Evolutionary conservation across 2,329 filamentous ascomycete genomes (phyloP).

Genomic region (Ophiostoma australiae): DNA sequence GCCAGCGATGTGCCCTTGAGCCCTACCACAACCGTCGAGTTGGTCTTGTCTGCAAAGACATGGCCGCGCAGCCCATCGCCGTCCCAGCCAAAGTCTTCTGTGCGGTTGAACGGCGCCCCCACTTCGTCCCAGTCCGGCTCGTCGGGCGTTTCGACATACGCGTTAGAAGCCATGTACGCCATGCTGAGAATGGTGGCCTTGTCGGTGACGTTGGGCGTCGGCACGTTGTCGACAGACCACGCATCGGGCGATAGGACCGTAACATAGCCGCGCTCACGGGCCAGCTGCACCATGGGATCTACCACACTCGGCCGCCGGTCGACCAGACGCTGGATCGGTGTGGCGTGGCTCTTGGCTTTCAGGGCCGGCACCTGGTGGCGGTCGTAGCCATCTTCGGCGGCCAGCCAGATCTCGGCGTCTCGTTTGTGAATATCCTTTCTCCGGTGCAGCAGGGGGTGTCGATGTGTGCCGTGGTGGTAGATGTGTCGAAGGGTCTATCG

Average conservation of each 20-base stretch:
- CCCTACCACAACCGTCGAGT: conserved; percentile 83
- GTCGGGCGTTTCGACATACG: conserved; percentile 71
- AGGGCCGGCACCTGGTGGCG: conserved; percentile 51
- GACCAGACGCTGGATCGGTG: conserved; percentile 72
- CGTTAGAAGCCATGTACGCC: conserved; percentile 82
- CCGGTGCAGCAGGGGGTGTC: conserved; percentile 71
- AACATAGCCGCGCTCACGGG: conserved; percentile 63
- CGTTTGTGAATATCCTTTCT: conserved; percentile 62
- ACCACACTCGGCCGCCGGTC: conserved; percentile 73
- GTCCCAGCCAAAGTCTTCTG: conserved; percentile 89
- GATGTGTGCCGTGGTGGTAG: conserved; percentile 82
- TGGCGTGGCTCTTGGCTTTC: conserved; percentile 57
- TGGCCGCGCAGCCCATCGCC: conserved; percentile 84
- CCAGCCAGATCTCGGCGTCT: conserved; percentile 58
- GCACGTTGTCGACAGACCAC: conserved; percentile 77
- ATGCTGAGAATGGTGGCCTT: conserved; percentile 78
- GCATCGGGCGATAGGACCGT: conserved; percentile 65
- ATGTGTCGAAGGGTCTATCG: conserved; percentile 70
- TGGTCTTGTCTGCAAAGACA: conserved; percentile 80
- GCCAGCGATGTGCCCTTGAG: conserved; percentile 87
- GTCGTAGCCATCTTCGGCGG: conserved; percentile 53
- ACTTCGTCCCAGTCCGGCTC: conserved; percentile 80
- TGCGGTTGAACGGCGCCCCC: conserved; percentile 73
- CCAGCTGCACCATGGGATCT: conserved; percentile 70
- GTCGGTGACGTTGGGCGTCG: conserved; percentile 77